Conservation (phyloP, 257 asterid species). For the Anisodus acutangulus region DNA sequence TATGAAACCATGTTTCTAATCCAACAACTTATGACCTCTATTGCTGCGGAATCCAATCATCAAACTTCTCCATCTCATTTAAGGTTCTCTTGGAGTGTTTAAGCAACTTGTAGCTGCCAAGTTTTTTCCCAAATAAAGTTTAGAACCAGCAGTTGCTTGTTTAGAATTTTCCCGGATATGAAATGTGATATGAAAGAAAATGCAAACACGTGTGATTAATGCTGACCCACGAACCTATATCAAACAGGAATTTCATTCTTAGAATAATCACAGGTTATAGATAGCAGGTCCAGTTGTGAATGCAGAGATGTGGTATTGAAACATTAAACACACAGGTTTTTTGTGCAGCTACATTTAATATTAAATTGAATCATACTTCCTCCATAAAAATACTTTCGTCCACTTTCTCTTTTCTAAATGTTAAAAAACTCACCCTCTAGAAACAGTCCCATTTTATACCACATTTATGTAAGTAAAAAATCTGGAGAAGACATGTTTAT, state of each 20-base stretch:
- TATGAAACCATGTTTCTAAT: slow-evolving; percentile 15
- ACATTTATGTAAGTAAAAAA: neutral
- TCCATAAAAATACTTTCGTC: neutral
- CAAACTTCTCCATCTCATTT: neutral
- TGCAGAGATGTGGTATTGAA: neutral
- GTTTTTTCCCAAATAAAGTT: neutral
- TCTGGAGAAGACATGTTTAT: neutral
- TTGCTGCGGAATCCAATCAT: neutral
- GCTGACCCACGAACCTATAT: slow-evolving; percentile 5
- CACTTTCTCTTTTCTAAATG: neutral
- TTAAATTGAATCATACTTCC: neutral
- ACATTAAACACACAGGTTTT: neutral
- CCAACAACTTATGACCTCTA: slow-evolving; percentile 24
- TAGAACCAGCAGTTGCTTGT: neutral
- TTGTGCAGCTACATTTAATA: neutral
- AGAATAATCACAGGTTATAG: neutral
- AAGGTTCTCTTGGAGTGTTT: neutral
- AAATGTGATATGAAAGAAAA: neutral
- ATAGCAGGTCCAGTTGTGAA: neutral
- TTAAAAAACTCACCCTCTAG: neutral
- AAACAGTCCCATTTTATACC: neutral
- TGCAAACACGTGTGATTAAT: neutral
- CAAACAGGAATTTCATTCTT: neutral
- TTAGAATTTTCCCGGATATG: neutral
- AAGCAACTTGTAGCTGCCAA: neutral